Evolutionary conservation across 2,329 filamentous ascomycete species (phyloP), one percentile per base, ranked within the genome.

Genomic region (Calonectria pseudoturangicola): DNA sequence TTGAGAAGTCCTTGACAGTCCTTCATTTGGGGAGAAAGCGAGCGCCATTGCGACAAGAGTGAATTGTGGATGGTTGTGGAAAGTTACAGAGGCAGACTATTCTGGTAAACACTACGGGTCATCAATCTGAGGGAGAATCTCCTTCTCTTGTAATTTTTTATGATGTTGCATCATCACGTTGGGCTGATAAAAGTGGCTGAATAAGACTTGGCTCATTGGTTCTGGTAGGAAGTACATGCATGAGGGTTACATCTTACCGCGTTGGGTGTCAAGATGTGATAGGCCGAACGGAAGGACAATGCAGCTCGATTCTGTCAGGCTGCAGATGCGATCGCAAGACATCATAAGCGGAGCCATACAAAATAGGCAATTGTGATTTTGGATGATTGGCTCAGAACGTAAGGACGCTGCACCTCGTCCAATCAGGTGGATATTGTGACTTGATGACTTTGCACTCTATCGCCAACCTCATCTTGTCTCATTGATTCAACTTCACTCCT

Each of bases 371-470:
- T 43, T 62, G 30, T 25, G 18, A 62, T 12, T 54, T 27, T n/a
- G n/a, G 13, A 43, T 50, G 65, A 68, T 63, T 71, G 56, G 65
- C 16, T 51, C 30, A 63, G 43, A 21, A 41, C 66, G 27, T 4
- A 63, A 43, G 56, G 45, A 68, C 66, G 33, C 30, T 36, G 18
- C 1, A 25, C 8, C 27, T 47, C 28, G 5, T 16, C 50, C 50
- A 66, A 66, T 54, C 50, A 56, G 15, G 9, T 28, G 15, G 15
- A 33, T 48, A 4, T 15, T 12, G 27, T 6, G 41, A 25, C 3
- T 0, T n/a, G 3, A 43, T 28, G 30, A 43, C 16, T 25, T 41
- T 33, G 25, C 48, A 54, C 15, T 28, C 58, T 18, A n/a, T n/a
- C 27, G 4, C 56, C 56, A 41, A 54, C 25, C 45, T 28, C 47